Conservation (phyloP, 2,329 filamentous ascomycete species). For the Cercospora sp. region DNA sequence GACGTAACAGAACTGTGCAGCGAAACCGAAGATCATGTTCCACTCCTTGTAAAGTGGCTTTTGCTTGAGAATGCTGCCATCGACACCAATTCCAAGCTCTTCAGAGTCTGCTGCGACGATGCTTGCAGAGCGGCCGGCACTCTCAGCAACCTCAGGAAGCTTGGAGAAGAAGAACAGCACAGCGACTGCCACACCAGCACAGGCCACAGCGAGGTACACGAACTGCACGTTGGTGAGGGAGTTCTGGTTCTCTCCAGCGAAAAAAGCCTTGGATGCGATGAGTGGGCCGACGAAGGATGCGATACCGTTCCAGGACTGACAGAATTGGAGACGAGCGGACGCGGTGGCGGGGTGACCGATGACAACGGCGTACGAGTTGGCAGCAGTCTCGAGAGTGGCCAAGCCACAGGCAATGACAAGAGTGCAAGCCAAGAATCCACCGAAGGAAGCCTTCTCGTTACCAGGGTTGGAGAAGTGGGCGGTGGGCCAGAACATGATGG, state of each 20-base stretch:
- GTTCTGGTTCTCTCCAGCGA: constrained; percentile 38
- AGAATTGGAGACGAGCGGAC: constrained; percentile 44
- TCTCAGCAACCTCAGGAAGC: constrained; percentile 40
- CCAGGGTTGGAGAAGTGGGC: constrained; percentile 38
- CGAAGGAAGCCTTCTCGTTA: constrained; percentile 40
- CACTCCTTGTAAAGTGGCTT: constrained; percentile 44
- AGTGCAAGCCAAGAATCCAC: constrained; percentile 43
- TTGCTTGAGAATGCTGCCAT: constrained; percentile 37
- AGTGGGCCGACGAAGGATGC: constrained; percentile 45
- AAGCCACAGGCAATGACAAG: constrained; percentile 45
- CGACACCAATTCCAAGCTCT: constrained; percentile 35
- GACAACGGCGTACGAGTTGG: constrained; percentile 45
- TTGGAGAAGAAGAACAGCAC: constrained; percentile 43
- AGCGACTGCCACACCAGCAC: constrained; percentile 40
- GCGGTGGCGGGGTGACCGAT: constrained; percentile 42
- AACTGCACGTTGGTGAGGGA: constrained; percentile 43
- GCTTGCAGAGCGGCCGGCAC: constrained; percentile 31
- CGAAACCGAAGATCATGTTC: constrained; percentile 45
- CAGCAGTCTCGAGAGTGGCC: constrained; percentile 43
- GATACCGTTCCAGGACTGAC: constrained; percentile 43
- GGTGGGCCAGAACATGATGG: constrained; percentile 43
- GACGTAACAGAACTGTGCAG: constrained; percentile 43
- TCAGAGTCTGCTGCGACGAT: constrained; percentile 35
- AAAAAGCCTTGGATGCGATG: constrained; percentile 45
- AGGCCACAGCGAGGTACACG: constrained; percentile 45